Conservation (phyloP, 768 basidiomycete genomes). For the Myochromella boudieri region DNA sequence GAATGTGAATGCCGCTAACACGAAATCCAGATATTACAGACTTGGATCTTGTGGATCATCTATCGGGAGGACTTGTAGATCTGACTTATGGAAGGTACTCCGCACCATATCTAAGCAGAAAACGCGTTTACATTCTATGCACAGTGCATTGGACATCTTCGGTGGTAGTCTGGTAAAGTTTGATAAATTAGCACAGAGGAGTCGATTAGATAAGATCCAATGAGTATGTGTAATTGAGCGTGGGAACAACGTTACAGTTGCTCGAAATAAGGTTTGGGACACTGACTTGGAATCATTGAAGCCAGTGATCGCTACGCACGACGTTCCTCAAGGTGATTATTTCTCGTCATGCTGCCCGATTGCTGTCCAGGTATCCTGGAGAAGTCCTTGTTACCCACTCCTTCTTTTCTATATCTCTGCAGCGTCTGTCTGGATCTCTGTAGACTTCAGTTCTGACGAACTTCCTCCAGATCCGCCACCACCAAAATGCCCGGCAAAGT, state of each 20-base stretch:
- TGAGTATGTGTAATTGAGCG: conserved; percentile 24
- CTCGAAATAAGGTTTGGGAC: conserved; percentile 44
- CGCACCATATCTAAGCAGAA: background rate
- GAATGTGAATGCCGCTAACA: background rate
- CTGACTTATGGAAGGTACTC: conserved; percentile 79
- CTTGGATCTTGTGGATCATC: conserved; percentile 71
- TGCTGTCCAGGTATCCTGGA: background rate
- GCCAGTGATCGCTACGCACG: conserved; percentile 36
- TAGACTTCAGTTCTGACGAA: conserved; percentile 1
- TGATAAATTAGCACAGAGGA: conserved; percentile 24
- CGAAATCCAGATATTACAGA: conserved; percentile 68
- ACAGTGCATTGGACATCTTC: conserved; percentile 65
- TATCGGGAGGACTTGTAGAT: conserved; percentile 84
- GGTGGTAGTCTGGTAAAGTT: conserved; percentile 66
- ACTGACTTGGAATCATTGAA: conserved; percentile 25
- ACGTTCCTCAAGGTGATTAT: conserved; percentile 46
- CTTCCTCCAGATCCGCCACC: conserved; percentile 19
- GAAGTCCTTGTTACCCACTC: background rate
- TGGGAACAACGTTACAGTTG: conserved; percentile 44
- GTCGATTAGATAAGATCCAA: conserved; percentile 38
- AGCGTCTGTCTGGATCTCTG: background rate
- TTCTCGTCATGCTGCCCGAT: conserved; percentile 11
- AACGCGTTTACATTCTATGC: background rate
- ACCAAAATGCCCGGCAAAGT: conserved; percentile 85
- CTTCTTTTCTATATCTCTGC: background rate